These are phyloP conservation scores for Fusarium ambrosium DNA, from an alignment of 2,329 filamentous ascomycete genomes.

Conservation along the genomic window DNA sequence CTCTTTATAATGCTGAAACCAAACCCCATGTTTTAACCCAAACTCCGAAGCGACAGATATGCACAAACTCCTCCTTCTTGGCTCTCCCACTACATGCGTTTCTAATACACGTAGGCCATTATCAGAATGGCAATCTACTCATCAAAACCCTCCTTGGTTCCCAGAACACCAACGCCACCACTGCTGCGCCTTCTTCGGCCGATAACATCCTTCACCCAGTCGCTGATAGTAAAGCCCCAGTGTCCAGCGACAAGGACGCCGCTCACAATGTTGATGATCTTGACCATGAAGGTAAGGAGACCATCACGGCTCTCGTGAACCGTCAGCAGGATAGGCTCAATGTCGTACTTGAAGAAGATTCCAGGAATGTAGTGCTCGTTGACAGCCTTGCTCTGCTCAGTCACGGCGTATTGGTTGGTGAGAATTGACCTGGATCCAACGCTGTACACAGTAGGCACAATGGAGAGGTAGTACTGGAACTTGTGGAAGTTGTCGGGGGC, in stretches of 20 bases:
- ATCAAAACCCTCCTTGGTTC: slow-evolving; percentile 58
- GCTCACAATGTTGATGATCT: slow-evolving; percentile 90
- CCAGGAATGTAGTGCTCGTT: slow-evolving; percentile 82
- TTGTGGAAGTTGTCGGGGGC: slow-evolving; percentile 89
- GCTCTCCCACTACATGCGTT: slow-evolving; percentile 28
- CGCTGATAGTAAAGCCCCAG: slow-evolving; percentile 89
- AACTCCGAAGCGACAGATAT: slow-evolving; percentile 39
- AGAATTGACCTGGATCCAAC: slow-evolving; percentile 76
- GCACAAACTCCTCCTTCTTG: slow-evolving; percentile 38
- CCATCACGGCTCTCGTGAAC: slow-evolving; percentile 86
- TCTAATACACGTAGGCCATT: slow-evolving; percentile 8
- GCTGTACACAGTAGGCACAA: slow-evolving; percentile 95
- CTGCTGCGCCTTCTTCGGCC: slow-evolving; percentile 62
- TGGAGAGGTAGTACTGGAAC: slow-evolving; percentile 96
- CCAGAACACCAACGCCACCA: slow-evolving; percentile 64
- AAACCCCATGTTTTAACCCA: slow-evolving; percentile 40
- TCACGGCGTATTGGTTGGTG: slow-evolving; percentile 99
- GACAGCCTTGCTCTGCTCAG: slow-evolving; percentile 82
- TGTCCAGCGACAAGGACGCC: slow-evolving; percentile 94
- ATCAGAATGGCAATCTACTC: slow-evolving; percentile 25
- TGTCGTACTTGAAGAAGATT: slow-evolving; percentile 98
- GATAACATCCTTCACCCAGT: slow-evolving; percentile 75
- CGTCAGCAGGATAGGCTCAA: slow-evolving; percentile 91
- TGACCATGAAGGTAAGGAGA: slow-evolving; percentile 80
- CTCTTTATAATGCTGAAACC: slow-evolving; percentile 23